These are phyloP conservation scores for Viola pubescens DNA, from an alignment of 441 rosid genomes.

Conservation along the genomic window DNA sequence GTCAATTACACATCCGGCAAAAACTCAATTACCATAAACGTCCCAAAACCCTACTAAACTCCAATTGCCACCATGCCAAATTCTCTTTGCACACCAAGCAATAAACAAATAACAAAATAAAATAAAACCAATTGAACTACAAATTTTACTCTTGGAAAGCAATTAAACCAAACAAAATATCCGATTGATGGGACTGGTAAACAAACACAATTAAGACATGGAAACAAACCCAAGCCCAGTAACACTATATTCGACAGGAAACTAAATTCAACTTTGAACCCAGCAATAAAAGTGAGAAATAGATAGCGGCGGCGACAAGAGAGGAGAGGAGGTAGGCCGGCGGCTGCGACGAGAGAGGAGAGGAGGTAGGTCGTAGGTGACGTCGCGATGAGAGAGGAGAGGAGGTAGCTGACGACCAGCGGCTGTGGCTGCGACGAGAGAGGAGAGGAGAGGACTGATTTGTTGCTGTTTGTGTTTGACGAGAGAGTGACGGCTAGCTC, in stretches of 20 bases:
- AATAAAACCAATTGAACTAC: constrained; percentile 1
- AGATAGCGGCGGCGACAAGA: no score
- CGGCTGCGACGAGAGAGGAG: no score
- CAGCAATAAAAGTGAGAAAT: not conserved
- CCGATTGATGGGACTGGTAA: not conserved
- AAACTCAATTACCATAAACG: not conserved
- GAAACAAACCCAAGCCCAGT: not conserved
- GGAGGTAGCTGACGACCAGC: no score
- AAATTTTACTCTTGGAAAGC: not conserved
- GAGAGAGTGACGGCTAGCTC: no score
- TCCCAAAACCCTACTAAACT: constrained; percentile 16
- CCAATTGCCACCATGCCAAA: not conserved
- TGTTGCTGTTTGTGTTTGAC: no score
- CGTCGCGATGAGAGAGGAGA: no score
- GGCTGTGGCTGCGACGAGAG: no score
- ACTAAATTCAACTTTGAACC: not conserved
- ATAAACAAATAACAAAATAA: constrained; percentile 3
- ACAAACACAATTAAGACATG: not conserved
- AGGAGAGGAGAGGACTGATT: no score
- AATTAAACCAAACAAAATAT: not conserved
- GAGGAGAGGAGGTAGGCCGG: no score
- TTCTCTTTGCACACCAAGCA: not conserved
- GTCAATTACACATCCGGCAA: not conserved
- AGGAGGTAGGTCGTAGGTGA: no score
- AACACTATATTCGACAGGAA: constrained; percentile 7